Evolutionary conservation across 1,284 basidiomycete species (phyloP).

Genomic region (Phellopilus nigrolimitatus): DNA sequence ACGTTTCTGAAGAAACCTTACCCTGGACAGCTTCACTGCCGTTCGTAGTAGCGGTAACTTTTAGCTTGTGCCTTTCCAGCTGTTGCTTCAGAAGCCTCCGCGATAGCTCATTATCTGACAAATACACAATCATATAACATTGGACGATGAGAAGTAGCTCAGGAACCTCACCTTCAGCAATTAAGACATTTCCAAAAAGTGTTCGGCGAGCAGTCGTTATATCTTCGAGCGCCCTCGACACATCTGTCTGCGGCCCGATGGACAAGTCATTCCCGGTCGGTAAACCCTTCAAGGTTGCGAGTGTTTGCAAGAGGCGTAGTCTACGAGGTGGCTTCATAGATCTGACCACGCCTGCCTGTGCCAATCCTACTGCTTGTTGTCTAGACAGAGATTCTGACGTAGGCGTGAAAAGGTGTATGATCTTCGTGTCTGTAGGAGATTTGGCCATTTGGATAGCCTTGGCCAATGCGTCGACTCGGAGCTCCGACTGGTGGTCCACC

Average conservation of each 20-base stretch:
- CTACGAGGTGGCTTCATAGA: conserved; percentile 67
- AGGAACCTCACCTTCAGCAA: conserved; percentile 54
- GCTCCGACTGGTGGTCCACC: conserved; percentile 60
- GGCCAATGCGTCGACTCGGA: conserved; percentile 48
- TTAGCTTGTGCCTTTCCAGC: conserved; percentile 53
- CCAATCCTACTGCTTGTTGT: conserved; percentile 35
- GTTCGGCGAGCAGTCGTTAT: conserved; percentile 44
- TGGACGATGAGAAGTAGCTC: neutral
- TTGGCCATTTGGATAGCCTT: conserved; percentile 40
- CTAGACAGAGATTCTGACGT: conserved; percentile 50
- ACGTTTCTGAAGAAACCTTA: conserved; percentile 25
- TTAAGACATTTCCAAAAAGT: conserved; percentile 58
- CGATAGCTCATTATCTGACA: conserved; percentile 60
- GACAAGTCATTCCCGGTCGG: conserved; percentile 36
- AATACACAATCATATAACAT: conserved; percentile 9
- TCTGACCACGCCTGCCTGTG: conserved; percentile 54
- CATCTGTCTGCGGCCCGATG: conserved; percentile 32
- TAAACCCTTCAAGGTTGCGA: conserved; percentile 55
- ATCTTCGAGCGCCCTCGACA: conserved; percentile 41
- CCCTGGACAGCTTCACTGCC: conserved; percentile 61
- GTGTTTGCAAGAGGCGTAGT: conserved; percentile 52
- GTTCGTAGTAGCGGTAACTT: conserved; percentile 56
- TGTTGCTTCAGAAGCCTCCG: conserved; percentile 63
- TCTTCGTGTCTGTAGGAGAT: conserved; percentile 44
- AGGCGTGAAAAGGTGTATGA: conserved; percentile 67